Evolutionary conservation across 257 asterid genomes (phyloP), one percentile per base, ranked within the genome.

Genomic region (Rauvolfia tetraphylla): DNA sequence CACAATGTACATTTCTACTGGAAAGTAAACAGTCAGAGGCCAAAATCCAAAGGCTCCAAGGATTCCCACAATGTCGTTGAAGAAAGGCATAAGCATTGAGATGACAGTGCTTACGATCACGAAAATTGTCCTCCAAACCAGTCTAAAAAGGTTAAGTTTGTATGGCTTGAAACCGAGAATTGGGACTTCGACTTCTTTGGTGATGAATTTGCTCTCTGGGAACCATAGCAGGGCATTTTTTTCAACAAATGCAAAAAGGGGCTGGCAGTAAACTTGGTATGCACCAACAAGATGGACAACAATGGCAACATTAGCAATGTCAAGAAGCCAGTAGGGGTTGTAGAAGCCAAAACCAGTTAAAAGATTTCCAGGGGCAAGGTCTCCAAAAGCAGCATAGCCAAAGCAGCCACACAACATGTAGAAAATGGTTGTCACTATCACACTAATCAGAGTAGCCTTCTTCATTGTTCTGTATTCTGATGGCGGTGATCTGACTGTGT

Each of bases 381-480:
- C 97, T 6, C 98, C 98, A 34, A 92, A 94, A 25, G 98, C 97
- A 2, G 98, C 98, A 62, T 92, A 94, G 57, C 98, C 98, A 65
- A 89, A 87, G 71, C 97, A 89, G 14, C 98, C 98, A 36, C 98
- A 94, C 0, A 86, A 81, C 97, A 94, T 89, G 92, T 94, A 94
- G 92, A 94, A 94, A n/a, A 89, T 39, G 0, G 98, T 94, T 56
- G 97, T 89, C 2, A 90, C 93, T 1, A 83, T 83, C 10, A 94
- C 92, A 41, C 98, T 92, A 1, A 86, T 17, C 15, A 89, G 71
- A 3, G 96, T 87, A 20, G 98, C 98, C 46, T 84, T 90, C 85
- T 87, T 89, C 97, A 94, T 92, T 48, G 97, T 90, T 79, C 88
- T 90, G 80, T 79, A 75, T 56, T 94, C 98, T 8, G 96, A 71